Evolutionary conservation across 371 early-diverging fungal species (phyloP).

Genomic region (Mucor lusitanicus): DNA sequence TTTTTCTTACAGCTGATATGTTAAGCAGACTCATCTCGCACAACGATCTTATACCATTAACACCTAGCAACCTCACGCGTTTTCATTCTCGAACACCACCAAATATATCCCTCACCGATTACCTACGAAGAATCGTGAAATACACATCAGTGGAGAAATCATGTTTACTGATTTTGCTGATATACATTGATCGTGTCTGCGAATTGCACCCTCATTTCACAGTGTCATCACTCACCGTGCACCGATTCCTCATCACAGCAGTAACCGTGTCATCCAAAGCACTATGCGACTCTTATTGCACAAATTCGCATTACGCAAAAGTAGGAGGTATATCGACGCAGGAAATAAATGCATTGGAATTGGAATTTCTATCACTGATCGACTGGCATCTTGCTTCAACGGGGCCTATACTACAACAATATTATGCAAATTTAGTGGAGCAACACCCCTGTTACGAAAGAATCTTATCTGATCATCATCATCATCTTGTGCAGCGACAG

Average conservation of each 20-base stretch:
- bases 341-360: conserved; percentile 93
- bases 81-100: conserved; percentile 96
- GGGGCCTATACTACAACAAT: conserved; percentile 79
- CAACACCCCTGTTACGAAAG: conserved; percentile 64
- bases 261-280: conserved; percentile 90
- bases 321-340: conserved; percentile 93
- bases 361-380: conserved; percentile 86
- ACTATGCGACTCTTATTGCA: conserved; percentile 83
- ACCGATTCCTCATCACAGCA: conserved; percentile 94
- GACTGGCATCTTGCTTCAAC: conserved; percentile 88
- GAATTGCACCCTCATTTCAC: conserved; percentile 80
- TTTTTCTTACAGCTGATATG: conserved; percentile 66
- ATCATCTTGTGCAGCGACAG: neutral
- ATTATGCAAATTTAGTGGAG: conserved; percentile 79
- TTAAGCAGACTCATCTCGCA: conserved; percentile 71
- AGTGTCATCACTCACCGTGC: conserved; percentile 91
- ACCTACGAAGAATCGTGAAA: conserved; percentile 82
- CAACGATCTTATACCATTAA: conserved; percentile 89
- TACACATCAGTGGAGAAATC: conserved; percentile 91
- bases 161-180: conserved; percentile 81
- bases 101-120: conserved; percentile 80
- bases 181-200: conserved; percentile 93
- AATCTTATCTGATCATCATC: neutral
- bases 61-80: conserved; percentile 82
- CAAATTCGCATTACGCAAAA: conserved; percentile 87